Percentiles rank a stretch among this genome's conserved stretches.
Evolutionary conservation across 2,329 filamentous ascomycete species (phyloP).

Genomic region (Cercospora sojina): DNA sequence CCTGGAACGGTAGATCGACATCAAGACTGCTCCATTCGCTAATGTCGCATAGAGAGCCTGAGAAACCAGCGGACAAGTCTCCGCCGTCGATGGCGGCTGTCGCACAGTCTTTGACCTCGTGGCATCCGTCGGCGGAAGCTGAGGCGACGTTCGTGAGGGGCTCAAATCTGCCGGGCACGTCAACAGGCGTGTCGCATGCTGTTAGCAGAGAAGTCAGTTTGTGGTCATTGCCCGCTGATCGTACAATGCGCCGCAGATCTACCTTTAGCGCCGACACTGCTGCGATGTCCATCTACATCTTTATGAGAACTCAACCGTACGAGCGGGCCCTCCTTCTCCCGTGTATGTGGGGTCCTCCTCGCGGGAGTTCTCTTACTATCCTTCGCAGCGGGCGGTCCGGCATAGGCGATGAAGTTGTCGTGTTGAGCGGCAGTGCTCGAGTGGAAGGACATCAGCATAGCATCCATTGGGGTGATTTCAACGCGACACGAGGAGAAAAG

Average conservation of each 20-base stretch:
- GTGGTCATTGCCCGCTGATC: neutral
- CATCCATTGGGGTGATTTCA: neutral
- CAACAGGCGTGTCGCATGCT: neutral
- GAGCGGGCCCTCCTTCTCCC: neutral
- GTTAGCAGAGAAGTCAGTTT: neutral
- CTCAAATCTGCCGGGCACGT: neutral
- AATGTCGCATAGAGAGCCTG: no score
- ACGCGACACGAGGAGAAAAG: neutral
- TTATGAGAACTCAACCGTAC: neutral
- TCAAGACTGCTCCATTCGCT: no score
- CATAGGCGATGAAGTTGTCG: neutral
- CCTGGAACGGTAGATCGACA: no score
- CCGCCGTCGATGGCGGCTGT: neutral
- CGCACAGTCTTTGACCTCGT: neutral
- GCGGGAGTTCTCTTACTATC: neutral
- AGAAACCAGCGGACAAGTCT: no score
- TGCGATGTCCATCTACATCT: neutral
- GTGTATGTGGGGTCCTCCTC: neutral
- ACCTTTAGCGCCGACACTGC: neutral
- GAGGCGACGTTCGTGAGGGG: neutral
- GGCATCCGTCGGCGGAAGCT: neutral
- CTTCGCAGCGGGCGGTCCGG: neutral
- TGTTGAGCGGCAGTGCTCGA: neutral
- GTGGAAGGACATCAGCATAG: neutral
- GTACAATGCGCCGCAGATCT: neutral